Conservation (phyloP, 176 grass and related monocot genomes). For the Phyllostachys edulis region DNA sequence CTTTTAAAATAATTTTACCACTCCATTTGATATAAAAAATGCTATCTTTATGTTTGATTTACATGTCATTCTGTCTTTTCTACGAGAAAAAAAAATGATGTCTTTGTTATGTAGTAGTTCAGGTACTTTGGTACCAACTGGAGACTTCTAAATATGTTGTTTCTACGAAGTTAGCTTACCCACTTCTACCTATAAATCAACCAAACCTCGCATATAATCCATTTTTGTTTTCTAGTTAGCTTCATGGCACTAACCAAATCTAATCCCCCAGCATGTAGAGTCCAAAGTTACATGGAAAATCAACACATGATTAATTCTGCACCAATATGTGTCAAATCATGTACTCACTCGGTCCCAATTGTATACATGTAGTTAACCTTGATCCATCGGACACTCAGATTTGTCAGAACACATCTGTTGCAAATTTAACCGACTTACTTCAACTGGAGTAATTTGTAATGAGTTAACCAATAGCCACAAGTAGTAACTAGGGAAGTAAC, state of each 20-base stretch:
- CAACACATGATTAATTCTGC: neutral
- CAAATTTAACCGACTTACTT: neutral
- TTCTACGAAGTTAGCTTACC: conserved; percentile 17
- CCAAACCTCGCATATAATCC: neutral
- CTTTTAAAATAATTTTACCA: too few relatives aligned
- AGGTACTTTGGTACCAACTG: neutral
- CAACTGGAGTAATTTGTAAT: neutral
- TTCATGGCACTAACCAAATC: neutral
- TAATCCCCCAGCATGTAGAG: neutral
- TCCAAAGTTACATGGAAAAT: neutral
- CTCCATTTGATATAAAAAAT: too few relatives aligned
- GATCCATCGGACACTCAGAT: neutral
- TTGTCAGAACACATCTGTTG: neutral
- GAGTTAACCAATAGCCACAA: neutral
- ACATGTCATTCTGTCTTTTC: neutral
- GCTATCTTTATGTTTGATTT: neutral
- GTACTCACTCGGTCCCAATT: neutral
- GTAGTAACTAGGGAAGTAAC: neutral
- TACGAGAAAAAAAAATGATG: too few relatives aligned
- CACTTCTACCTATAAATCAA: conserved; percentile 36
- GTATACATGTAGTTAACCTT: neutral
- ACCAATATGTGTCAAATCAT: neutral
- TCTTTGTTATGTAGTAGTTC: neutral
- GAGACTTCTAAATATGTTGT: neutral
- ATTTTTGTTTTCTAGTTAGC: neutral